Evolutionary conservation across 768 basidiomycete genomes (phyloP), one percentile per base, ranked within the genome.

Genomic region (Imleria badia): DNA sequence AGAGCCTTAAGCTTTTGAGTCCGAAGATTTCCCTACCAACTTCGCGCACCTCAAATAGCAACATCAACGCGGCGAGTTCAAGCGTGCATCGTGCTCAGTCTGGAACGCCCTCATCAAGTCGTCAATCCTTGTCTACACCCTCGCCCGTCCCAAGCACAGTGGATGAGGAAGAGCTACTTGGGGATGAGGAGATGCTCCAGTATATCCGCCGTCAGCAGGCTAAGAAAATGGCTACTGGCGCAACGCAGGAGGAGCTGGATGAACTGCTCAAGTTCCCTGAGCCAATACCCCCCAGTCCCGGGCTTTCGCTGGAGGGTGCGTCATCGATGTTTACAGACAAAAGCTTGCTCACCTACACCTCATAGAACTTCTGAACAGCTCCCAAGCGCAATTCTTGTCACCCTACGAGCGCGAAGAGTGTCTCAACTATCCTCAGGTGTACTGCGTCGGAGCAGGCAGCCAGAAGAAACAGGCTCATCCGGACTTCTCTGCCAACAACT

Each of bases 121-220:
- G 87, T 34, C 85, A 89, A 55, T 89, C 89, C 20, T 71, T 87
- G 22, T 92, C 89, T 5, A 91, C 90, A 2, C 91, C 92, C 4
- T 96, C 94, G 2, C 94, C 94, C 1, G 83, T 81, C 7, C 86
- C 87, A 26, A 86, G 83, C 60, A 76, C 81, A 3, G 76, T 89
- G 3, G 92, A 92, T 54, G 94, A 95, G 55, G 93, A 95, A 58
- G 91, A 95, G 68, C 47, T 88, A 8, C 73, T 89, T 17, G 97
- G 91, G 15, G 97, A 99, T 66, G 94, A 97, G 57, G 97, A 99
- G 75, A 99, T 99, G 97, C 72, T 90, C 65, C 87, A 89, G 54
- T 99, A 96, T 71, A 91, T 98, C 59, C 83, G 85, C 60, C 82
- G 94, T 23, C 91, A 97, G 60, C 89, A 94, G 61, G 84, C 91